A percentile compares a stretch with the other conserved stretches of the same genome.
These are phyloP conservation scores for Harringtonia lauricola DNA, from an alignment of 2,329 filamentous ascomycete species.

Conservation along the genomic window DNA sequence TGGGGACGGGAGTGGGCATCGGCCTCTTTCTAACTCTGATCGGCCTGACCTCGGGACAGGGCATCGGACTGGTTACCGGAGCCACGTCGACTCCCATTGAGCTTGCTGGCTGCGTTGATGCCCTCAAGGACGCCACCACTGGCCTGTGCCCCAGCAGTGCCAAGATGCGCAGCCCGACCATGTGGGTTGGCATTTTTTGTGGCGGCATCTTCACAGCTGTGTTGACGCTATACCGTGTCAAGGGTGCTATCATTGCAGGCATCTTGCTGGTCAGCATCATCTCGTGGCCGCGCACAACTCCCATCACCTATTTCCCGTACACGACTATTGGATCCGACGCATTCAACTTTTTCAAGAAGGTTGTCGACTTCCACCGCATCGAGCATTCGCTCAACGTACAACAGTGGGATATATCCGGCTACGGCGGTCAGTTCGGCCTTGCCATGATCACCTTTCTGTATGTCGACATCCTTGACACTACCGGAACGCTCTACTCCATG, in stretches of 20 bases:
- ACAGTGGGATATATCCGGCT: slow-evolving; percentile 50
- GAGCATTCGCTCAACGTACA: slow-evolving; percentile 48
- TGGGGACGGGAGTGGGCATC: slow-evolving; percentile 52
- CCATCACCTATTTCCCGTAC: slow-evolving; percentile 63
- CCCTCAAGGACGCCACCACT: slow-evolving; percentile 35
- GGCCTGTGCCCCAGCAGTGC: slow-evolving; percentile 1
- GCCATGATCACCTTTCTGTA: slow-evolving; percentile 69
- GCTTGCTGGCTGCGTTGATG: slow-evolving; percentile 59
- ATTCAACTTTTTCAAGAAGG: slow-evolving; percentile 62
- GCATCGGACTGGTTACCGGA: slow-evolving; percentile 65
- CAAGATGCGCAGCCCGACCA: slow-evolving; percentile 63
- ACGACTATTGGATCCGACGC: slow-evolving; percentile 48
- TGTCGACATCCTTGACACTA: slow-evolving; percentile 68
- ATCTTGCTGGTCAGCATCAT: slow-evolving; percentile 61
- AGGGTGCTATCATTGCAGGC: slow-evolving; percentile 62
- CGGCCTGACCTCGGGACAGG: slow-evolving; percentile 63
- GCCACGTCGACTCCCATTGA: slow-evolving; percentile 58
- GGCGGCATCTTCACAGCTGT: slow-evolving; percentile 68
- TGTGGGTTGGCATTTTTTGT: slow-evolving; percentile 81
- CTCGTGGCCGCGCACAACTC: slow-evolving; percentile 57
- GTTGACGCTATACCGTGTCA: slow-evolving; percentile 68
- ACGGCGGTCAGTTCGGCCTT: slow-evolving; percentile 52
- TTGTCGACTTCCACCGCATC: slow-evolving; percentile 63
- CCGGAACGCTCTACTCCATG: slow-evolving; percentile 69
- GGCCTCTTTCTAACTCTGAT: slow-evolving; percentile 53